phyloP scores from a whole-genome alignment of 352 stramenopile species.

The Globisporangium paroecandrum region DNA sequence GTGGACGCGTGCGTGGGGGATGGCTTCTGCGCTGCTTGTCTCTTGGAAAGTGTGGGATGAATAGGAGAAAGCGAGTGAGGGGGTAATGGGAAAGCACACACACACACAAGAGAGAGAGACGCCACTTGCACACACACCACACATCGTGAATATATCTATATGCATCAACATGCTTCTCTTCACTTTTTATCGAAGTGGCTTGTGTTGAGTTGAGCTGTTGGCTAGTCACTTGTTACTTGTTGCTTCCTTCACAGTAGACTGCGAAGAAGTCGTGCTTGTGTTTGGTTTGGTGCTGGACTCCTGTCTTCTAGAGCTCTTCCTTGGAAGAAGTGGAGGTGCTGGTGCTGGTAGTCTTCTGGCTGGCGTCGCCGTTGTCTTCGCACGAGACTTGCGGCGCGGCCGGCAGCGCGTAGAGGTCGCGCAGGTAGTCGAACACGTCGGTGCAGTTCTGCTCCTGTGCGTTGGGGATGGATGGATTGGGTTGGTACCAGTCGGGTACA shows the following conservation, averaged over 20 bases:
- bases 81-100: not conserved
- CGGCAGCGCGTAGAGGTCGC: constrained; percentile 46
- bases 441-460: constrained; percentile 53
- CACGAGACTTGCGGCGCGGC: constrained; percentile 30
- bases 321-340: constrained; percentile 12
- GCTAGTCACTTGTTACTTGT: too few relatives aligned
- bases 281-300: not conserved
- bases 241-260: not conserved
- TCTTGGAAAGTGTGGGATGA: not conserved
- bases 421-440: constrained; percentile 63
- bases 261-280: not conserved
- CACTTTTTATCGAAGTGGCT: not conserved
- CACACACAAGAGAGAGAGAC: not conserved
- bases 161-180: not conserved
- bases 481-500: not conserved
- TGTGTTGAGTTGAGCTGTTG: not conserved
- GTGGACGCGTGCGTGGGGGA: not conserved
- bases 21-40: not conserved
- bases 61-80: not conserved
- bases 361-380: constrained; percentile 15
- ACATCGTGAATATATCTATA: constrained; percentile 1
- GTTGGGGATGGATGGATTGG: not conserved
- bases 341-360: constrained; percentile 12
- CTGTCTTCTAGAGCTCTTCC: constrained; percentile 16
- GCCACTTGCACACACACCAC: not conserved